Conservation (phyloP, 345 rosid species). For the Lepidium aucheri region DNA sequence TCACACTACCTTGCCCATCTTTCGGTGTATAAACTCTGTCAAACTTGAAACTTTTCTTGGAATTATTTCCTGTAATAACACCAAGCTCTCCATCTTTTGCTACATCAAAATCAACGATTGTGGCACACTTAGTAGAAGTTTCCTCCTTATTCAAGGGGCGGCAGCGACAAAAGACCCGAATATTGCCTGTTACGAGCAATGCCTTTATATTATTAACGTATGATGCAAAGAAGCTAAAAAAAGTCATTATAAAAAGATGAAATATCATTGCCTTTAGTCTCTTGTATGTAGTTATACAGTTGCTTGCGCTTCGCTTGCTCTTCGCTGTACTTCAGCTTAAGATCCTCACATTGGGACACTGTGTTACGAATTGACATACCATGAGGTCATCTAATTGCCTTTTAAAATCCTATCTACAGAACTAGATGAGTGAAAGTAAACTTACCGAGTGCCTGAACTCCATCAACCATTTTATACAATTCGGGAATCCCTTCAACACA, state of each 20-base stretch:
- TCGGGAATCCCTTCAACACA: constrained; percentile 77
- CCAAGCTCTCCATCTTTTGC: constrained; percentile 90
- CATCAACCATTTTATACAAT: constrained; percentile 70
- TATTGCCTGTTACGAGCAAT: constrained; percentile 62
- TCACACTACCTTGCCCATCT: constrained; percentile 79
- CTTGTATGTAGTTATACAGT: constrained; percentile 84
- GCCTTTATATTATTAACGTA: not conserved
- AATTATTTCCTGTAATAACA: constrained; percentile 48
- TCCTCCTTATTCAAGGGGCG: constrained; percentile 80
- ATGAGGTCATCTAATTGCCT: constrained; percentile 12
- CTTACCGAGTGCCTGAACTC: constrained; percentile 87
- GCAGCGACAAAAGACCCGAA: constrained; percentile 93
- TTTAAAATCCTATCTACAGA: not conserved
- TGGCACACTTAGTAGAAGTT: constrained; percentile 46
- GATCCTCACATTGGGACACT: constrained; percentile 92
- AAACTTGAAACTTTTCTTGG: constrained; percentile 68
- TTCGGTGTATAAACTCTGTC: constrained; percentile 79
- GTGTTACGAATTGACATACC: constrained; percentile 17
- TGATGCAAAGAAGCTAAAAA: constrained; percentile 2
- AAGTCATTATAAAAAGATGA: not conserved
- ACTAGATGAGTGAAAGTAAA: not conserved
- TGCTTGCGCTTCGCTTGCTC: constrained; percentile 89
- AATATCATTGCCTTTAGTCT: constrained; percentile 52
- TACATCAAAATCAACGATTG: constrained; percentile 64
- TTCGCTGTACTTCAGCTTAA: constrained; percentile 63